Base-by-base conservation (phyloP, 192 early-diverging fungal genomes). In the Mortierella claussenii region DNA sequence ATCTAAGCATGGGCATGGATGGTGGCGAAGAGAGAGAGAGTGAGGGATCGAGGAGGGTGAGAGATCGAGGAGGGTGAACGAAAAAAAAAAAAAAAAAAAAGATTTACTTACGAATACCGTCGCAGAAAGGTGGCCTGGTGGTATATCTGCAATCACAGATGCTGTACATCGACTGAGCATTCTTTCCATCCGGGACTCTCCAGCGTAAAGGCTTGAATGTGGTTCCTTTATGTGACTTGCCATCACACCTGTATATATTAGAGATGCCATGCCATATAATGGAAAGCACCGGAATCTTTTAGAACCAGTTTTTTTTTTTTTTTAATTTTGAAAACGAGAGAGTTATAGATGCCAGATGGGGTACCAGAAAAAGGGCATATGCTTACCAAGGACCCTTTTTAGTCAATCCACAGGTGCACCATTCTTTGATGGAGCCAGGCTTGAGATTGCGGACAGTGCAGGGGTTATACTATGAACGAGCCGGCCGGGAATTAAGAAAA, bases 61-160 rank as follows among this genome's bases (percentile, higher is more conserved):
- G n/a, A n/a, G n/a, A n/a, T n/a, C n/a, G n/a, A n/a, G n/a, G n/a
- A n/a, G n/a, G n/a, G n/a, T n/a, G n/a, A 5, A 32, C 2, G 2
- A 53, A 28, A 3, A 32, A 28, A 53, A 53, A 32, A n/a, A 53
- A 17, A 32, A 32, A 20, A 1, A 32, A 0, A n/a, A 32, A 21
- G 49, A 36, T 6, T 4, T 7, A 69, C 71, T 66, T 76, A 67
- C 65, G 73, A n/a, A 76, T 53, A 5, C 73, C 73, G 56, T 76
- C 73, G 30, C 73, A 76, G 26, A 51, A 67, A 30, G 71, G 71
- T 12, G 71, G 71, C 8, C 56, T 47, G 2, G 71, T 75, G 26
- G 71, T 75, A 46, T 75, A 75, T 33, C 63, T 49, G 49, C 71
- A 75, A 44, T 75, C 71, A 26, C 71, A 75, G 57, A 75, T 75